Evolutionary conservation across 306 rosid species (phyloP), one percentile per base, ranked within the genome.

Genomic region (Acmispon strigosus): DNA sequence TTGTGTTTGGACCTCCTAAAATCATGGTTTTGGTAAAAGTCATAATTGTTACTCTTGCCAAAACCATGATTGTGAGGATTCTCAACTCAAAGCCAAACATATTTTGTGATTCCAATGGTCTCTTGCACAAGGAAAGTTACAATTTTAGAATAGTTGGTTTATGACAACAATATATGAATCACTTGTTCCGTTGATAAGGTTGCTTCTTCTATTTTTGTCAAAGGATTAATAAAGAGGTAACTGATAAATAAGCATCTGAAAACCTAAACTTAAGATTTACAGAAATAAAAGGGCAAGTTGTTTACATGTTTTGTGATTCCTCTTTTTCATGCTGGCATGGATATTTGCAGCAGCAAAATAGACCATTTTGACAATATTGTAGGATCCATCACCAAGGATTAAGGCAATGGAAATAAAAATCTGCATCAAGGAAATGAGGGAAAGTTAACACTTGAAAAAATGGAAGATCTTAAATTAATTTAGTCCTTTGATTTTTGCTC

Each of bases 331-430:
- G 78, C 36, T 83, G 29, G 75, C 75, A 53, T 76, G 73, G 57
- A 92, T 84, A 83, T 76, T 89, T 60, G 75, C 29, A 68, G 74
- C 70, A 2, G 90, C 85, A 81, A 84, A 84, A 39, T 78, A 78
- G 7, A 87, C 10, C 37, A 90, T 79, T 80, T 90, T 89, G 65
- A 90, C 63, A 76, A 90, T 88, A 78, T 92, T 90, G 82, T 92
- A 92, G 32, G 90, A 83, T 24, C 98, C 98, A 22, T 92, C 98
- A 62, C 98, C 98, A 53, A 92, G 98, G 59, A 92, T 88, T 69
- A 92, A 70, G 43, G 96, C 57, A 42, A 92, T 92, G 73, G 98
- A 87, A 79, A 92, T 73, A 59, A 92, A 90, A 59, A 92, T 89
- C 96, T 92, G 88, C 69, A 80, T 49, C 52, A 78, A 61, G 44